phyloP scores from a whole-genome alignment of 345 rosid genomes.

The Psidium friedrichsthalianum region DNA sequence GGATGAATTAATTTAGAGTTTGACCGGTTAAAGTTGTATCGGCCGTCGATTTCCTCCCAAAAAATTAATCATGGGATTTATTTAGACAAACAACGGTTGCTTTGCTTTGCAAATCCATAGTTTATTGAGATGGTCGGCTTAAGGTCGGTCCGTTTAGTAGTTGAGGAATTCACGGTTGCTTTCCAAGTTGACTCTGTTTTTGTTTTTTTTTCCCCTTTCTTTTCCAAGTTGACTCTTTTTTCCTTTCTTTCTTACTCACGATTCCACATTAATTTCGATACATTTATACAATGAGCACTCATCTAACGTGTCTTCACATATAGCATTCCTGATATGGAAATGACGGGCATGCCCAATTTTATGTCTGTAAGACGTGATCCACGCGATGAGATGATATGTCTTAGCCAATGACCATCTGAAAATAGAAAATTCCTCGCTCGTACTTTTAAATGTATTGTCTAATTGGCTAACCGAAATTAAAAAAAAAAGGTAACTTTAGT shows the following conservation, averaged over 20 bases:
- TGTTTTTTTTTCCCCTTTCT: no score
- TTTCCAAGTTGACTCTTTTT: not conserved
- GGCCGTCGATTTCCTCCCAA: not conserved
- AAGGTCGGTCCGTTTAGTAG: not conserved
- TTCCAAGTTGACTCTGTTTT: not conserved
- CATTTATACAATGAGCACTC: rapidly evolving
- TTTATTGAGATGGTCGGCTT: not conserved
- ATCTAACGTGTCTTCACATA: not conserved
- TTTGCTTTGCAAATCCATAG: not conserved
- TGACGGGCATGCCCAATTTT: not conserved
- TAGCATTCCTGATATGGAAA: not conserved
- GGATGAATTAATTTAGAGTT: not conserved
- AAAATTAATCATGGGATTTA: not conserved
- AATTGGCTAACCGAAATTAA: no score
- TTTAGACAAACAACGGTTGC: not conserved
- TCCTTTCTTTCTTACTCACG: not conserved
- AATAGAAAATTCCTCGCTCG: no score
- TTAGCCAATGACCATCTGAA: no score
- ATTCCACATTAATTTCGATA: not conserved
- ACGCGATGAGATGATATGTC: no score
- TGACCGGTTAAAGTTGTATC: not conserved
- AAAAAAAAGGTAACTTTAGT: no score
- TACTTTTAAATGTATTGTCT: no score
- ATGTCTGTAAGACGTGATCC: not conserved
- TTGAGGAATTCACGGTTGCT: not conserved